Conservation (phyloP, 306 rosid species). For the Arachis hypogaea region DNA sequence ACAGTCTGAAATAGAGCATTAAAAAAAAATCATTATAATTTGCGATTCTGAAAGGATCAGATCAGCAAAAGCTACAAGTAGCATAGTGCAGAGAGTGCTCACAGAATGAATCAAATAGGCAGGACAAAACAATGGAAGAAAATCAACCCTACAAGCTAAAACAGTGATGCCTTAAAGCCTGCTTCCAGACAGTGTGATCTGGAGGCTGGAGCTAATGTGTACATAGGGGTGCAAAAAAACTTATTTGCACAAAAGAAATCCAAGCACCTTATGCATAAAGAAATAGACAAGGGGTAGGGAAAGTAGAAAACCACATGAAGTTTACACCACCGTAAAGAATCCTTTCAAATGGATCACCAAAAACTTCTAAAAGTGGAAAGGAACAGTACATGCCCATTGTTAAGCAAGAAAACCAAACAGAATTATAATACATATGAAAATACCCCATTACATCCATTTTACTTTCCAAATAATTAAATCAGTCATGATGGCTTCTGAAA, state of each 20-base stretch:
- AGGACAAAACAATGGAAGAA: slow-evolving; percentile 23
- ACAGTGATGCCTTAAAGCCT: slow-evolving; percentile 27
- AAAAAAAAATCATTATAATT: slow-evolving; percentile 41
- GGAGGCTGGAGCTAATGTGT: slow-evolving; percentile 24
- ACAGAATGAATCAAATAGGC: slow-evolving; percentile 21
- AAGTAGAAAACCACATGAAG: slow-evolving; percentile 28
- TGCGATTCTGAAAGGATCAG: slow-evolving; percentile 21
- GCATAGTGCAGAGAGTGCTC: slow-evolving; percentile 20
- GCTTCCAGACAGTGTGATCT: slow-evolving; percentile 32
- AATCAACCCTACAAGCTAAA: slow-evolving; percentile 2
- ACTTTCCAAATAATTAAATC: slow-evolving; percentile 23
- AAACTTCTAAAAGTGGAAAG: slow-evolving; percentile 25
- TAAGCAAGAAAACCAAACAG: slow-evolving; percentile 23
- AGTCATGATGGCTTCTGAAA: slow-evolving; percentile 10
- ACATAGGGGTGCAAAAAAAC: neutral
- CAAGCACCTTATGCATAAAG: slow-evolving; percentile 9
- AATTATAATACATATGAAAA: neutral
- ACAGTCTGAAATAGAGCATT: slow-evolving; percentile 81
- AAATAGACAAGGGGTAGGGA: neutral
- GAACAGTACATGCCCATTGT: neutral
- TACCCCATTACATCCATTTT: neutral
- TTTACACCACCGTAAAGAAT: slow-evolving; percentile 20
- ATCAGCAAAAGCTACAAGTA: slow-evolving; percentile 3
- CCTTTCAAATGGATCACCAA: slow-evolving; percentile 35
- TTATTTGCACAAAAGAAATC: slow-evolving; percentile 5